These are phyloP conservation scores for Mycosphaerella arachidis DNA, from an alignment of 2,329 filamentous ascomycete genomes.

Conservation along the genomic window DNA sequence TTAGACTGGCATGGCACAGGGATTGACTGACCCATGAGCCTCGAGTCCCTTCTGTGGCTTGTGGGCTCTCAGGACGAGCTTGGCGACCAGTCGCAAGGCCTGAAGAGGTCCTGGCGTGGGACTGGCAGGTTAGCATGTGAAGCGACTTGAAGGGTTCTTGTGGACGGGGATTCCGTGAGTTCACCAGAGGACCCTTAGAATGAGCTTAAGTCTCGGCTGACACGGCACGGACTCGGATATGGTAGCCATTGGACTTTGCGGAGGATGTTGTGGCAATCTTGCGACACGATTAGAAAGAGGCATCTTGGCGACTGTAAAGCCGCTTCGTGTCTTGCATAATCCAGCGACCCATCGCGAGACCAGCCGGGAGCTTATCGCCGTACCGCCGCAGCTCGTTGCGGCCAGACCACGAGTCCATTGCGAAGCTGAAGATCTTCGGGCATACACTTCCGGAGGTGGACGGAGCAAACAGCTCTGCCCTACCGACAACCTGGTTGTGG, in stretches of 20 bases:
- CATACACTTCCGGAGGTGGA: background rate
- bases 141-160: background rate
- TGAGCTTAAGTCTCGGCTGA: constrained; percentile 15
- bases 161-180: background rate
- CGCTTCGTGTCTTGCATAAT: background rate
- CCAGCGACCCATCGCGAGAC: background rate
- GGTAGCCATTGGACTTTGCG: constrained; percentile 7
- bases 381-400: background rate
- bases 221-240: constrained; percentile 17
- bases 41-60: constrained; percentile 9
- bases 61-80: constrained; percentile 7
- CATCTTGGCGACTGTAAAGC: constrained; percentile 10
- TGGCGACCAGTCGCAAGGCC: constrained; percentile 4
- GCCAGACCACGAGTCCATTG: background rate
- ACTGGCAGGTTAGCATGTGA: constrained; percentile 5
- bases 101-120: background rate
- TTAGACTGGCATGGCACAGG: constrained; percentile 11
- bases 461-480: background rate
- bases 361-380: background rate
- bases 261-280: constrained; percentile 14
- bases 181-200: constrained; percentile 7
- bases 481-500: background rate
- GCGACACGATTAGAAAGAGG: constrained; percentile 5
- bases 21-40: constrained; percentile 12
- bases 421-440: background rate